Percentiles rank a stretch among this genome's conserved stretches.
Conservation (phyloP, 805 yeast species). For the Zygoascus flipseniorum region DNA sequence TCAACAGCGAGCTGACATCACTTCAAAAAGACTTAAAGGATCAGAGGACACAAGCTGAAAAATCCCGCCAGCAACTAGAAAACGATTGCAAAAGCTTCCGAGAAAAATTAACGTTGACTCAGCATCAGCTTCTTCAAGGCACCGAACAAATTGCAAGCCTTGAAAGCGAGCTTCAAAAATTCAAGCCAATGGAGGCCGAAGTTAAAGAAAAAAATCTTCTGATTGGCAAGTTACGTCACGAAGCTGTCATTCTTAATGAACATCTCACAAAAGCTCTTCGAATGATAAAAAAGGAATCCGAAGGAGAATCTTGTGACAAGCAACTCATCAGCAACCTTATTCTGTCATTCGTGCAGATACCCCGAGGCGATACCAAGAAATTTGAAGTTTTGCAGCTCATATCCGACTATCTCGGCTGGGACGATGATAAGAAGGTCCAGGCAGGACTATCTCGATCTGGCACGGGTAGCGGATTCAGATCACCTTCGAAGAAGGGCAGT, state of each 20-base stretch:
- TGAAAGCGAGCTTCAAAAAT: constrained; percentile 22
- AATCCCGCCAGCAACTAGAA: constrained; percentile 7
- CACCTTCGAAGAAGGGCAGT: not conserved
- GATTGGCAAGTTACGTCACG: constrained; percentile 89
- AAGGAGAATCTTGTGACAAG: constrained; percentile 72
- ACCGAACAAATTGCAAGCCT: constrained; percentile 15
- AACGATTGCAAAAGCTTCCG: constrained; percentile 8
- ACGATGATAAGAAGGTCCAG: constrained; percentile 41
- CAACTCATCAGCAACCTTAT: constrained; percentile 82
- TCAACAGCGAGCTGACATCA: constrained; percentile 21
- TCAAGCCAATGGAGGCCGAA: constrained; percentile 41
- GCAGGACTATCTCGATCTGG: constrained; percentile 25
- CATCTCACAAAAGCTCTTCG: constrained; percentile 90
- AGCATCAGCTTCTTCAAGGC: constrained; percentile 9
- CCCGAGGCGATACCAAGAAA: constrained; percentile 89
- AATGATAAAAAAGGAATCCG: constrained; percentile 68
- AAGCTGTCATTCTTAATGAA: constrained; percentile 86
- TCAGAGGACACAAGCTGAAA: constrained; percentile 4
- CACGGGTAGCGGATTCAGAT: not conserved
- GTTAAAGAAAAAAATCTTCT: constrained; percentile 63
- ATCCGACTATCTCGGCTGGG: constrained; percentile 81
- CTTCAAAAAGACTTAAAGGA: constrained; percentile 26
- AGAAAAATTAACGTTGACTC: not conserved
- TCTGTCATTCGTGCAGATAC: constrained; percentile 75
- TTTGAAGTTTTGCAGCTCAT: constrained; percentile 85